phyloP scores from a whole-genome alignment of 2,329 filamentous ascomycete species.

The Sarocladium strictum region DNA sequence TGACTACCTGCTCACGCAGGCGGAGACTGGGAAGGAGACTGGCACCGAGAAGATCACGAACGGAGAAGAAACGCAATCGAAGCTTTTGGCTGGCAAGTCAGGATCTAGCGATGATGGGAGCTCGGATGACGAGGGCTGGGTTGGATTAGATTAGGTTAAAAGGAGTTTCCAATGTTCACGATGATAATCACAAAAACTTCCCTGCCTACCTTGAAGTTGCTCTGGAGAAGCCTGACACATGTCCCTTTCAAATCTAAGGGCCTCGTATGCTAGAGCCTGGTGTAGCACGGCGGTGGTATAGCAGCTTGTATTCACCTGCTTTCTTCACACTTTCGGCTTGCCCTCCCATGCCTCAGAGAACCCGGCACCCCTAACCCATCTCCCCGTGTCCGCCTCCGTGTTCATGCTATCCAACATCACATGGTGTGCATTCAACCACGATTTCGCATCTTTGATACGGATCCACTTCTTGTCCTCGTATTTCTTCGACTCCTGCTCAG shows the following conservation, averaged over 20 bases:
- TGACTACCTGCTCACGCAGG: constrained; percentile 66
- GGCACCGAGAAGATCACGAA: constrained; percentile 13
- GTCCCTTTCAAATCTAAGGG: no score
- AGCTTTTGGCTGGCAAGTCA: constrained; percentile 25
- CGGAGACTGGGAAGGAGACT: constrained; percentile 23
- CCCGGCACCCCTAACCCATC: constrained; percentile 58
- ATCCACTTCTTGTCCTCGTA: constrained; percentile 43
- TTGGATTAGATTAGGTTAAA: constrained; percentile 42
- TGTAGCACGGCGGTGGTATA: no score
- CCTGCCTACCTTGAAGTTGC: no score
- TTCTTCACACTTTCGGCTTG: constrained; percentile 18
- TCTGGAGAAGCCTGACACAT: neutral
- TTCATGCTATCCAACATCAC: constrained; percentile 60
- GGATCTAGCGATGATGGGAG: constrained; percentile 25
- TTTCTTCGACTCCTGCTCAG: constrained; percentile 42
- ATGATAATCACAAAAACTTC: neutral
- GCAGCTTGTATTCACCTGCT: no score
- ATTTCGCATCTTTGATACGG: constrained; percentile 44
- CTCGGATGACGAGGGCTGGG: constrained; percentile 32
- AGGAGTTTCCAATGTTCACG: neutral
- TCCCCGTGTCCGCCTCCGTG: constrained; percentile 29
- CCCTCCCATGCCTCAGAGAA: constrained; percentile 61
- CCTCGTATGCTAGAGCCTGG: no score
- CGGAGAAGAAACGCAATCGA: constrained; percentile 19
- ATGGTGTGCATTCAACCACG: constrained; percentile 56